These are phyloP conservation scores for Aplosporella prunicola DNA, from an alignment of 2,329 filamentous ascomycete genomes.

Conservation along the genomic window DNA sequence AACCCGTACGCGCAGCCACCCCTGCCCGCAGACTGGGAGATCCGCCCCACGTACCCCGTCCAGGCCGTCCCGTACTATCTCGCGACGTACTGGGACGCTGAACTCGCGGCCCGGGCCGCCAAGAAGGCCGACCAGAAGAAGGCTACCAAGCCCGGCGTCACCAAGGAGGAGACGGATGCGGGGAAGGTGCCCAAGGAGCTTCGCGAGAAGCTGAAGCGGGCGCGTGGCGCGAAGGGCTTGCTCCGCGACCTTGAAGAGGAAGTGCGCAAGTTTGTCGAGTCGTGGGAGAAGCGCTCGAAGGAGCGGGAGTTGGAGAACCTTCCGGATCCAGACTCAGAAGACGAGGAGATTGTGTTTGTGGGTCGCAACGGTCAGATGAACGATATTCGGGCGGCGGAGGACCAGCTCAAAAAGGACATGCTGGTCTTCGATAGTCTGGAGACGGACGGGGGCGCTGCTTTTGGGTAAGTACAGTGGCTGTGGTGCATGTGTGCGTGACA, in stretches of 20 bases:
- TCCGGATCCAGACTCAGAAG: constrained; percentile 44
- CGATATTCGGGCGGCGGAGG: constrained; percentile 43
- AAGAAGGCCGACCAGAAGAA: constrained; percentile 29
- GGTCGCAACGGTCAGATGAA: constrained; percentile 58
- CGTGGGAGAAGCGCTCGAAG: constrained; percentile 43
- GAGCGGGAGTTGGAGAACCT: constrained; percentile 40
- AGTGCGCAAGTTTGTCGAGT: constrained; percentile 62
- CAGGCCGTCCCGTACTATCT: constrained; percentile 79
- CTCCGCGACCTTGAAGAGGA: constrained; percentile 79
- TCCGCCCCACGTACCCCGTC: constrained; percentile 70
- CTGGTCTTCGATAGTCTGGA: constrained; percentile 74
- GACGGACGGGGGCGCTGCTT: constrained; percentile 66
- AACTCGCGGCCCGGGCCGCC: constrained; percentile 38
- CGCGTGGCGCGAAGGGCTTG: constrained; percentile 67
- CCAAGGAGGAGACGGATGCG: constrained; percentile 33
- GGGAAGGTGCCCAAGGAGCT: constrained; percentile 67
- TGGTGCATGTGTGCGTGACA: too few relatives aligned
- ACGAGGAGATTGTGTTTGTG: constrained; percentile 89
- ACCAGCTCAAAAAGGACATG: constrained; percentile 50
- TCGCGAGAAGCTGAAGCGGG: constrained; percentile 68
- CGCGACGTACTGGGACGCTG: constrained; percentile 72
- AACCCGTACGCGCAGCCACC: constrained; percentile 84
- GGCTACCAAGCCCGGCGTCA: constrained; percentile 26
- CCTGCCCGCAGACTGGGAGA: constrained; percentile 69
- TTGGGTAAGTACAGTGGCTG: constrained; percentile 74